Evolutionary conservation across 208 protist species (phyloP), one percentile per base, ranked within the genome.

Genomic region (Naegleria fowleri): DNA sequence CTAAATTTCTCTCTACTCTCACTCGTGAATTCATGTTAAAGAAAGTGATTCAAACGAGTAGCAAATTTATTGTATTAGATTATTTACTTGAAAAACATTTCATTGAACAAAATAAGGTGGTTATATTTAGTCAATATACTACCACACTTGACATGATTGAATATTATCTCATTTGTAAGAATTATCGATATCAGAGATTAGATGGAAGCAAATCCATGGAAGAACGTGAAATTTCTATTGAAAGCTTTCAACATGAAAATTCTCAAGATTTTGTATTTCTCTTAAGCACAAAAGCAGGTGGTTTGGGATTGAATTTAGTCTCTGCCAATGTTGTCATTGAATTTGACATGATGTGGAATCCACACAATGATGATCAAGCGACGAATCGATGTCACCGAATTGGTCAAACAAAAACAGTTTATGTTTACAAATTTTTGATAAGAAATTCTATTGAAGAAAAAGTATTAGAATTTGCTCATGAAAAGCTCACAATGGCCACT

Each of bases 301-400:
- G 99, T 85, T 95, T 99, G 9, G 99, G 99, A 91, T 99, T 99
- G 92, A 99, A 99, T 92, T 93, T 99, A 55, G 96, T 98, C 91
- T 98, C 98, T 13, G 99, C 99, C 0, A 98, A 99, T 93, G 96
- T 97, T 84, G 98, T 99, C 76, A 97, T 99, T 91, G 92, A 99
- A 39, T 99, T 98, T 93, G 99, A 99, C 94, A 96, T 93, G 5
- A 95, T 97, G 86, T 97, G 94, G 95, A 99, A 99, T 93, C 97
- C 97, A 86, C 97, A 99, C 94, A 97, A 98, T 94, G 99, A 99
- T 93, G 92, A 99, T 83, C 99, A 99, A 93, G 98, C 98, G 13
- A 96, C 13, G 93, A 98, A 99, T 92, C 94, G 99, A 41, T 98
- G 98, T 33, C 99, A 99, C 93, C 97, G 99, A 91, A 99, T 99